These are phyloP conservation scores for Conticribra guillardii DNA, from an alignment of 108 stramenopile species.

Conservation along the genomic window DNA sequence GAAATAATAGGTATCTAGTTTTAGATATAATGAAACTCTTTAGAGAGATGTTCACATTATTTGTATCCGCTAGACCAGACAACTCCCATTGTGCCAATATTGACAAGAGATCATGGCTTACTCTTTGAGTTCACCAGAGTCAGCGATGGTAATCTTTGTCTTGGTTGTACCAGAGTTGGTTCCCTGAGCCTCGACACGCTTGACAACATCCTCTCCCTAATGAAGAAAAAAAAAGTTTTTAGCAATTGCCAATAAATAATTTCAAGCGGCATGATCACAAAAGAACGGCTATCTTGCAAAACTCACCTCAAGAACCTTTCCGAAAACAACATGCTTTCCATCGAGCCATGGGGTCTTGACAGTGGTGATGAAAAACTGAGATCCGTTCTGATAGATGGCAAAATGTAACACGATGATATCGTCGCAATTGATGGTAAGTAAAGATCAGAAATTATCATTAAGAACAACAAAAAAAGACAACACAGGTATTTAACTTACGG, in stretches of 20 bases:
- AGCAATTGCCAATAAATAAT: neutral
- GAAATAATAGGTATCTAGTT: too few relatives aligned
- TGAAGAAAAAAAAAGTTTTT: neutral
- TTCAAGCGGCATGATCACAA: neutral
- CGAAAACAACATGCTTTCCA: conserved; percentile 96
- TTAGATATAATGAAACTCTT: too few relatives aligned
- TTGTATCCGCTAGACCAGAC: too few relatives aligned
- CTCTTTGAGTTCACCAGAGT: conserved; percentile 88
- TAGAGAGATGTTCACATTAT: too few relatives aligned
- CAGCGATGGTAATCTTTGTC: conserved; percentile 81
- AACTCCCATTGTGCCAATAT: too few relatives aligned
- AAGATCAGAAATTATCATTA: neutral
- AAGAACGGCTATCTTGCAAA: neutral
- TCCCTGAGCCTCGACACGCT: conserved; percentile 82
- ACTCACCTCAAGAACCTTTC: conserved; percentile 87
- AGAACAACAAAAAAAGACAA: neutral
- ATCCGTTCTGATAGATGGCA: conserved; percentile 82
- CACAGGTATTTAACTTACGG: conserved; percentile 22
- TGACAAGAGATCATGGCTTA: neutral
- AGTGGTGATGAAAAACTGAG: conserved; percentile 98
- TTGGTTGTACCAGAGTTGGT: conserved; percentile 73
- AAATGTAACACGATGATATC: neutral
- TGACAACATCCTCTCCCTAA: conserved; percentile 89
- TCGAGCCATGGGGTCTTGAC: conserved; percentile 98
- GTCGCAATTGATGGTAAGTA: neutral